Evolutionary conservation across 192 early-diverging fungal species (phyloP), one percentile per base, ranked within the genome.

Genomic region (Coemansia interrupta): DNA sequence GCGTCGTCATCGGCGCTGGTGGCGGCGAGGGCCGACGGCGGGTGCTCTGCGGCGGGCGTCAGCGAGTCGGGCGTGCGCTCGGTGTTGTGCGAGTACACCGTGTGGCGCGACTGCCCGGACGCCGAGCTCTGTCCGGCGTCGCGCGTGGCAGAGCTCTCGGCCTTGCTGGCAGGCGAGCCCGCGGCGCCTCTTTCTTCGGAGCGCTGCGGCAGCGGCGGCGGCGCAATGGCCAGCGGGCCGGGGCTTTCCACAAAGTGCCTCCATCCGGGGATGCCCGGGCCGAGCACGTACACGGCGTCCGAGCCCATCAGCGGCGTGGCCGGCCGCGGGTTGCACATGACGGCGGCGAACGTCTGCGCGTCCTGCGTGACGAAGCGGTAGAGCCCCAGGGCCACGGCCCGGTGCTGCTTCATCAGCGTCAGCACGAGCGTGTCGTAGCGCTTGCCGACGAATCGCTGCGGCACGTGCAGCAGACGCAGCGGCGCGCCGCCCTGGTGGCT

Each of bases 261-360:
- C 75, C 75, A 78, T 2, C 61, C 69, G 0, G 58, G 32, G 15
- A 78, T 72, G 1, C 48, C 41, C 6, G 75, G 75, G 5, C 69
- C 75, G 22, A 78, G 41, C 20, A 78, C 59, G 15, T 78, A 78
- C 18, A 78, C 75, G 1, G 75, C 69, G 29, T 78, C 75, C 0
- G 61, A 47, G 3, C 29, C 18, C 0, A 68, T 38, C 17, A 78
- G 46, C 26, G 61, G 23, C 0, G 58, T 63, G 15, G 54, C 47
- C 5, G 68, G 75, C 23, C 41, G 44, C 13, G 75, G 75, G 15
- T 78, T 78, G 61, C 75, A 78, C 65, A 78, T 61, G 52, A 78
- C 75, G 19, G 55, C 32, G 11, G 75, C 65, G 60, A 78, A 78
- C 3, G 58, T 48, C 51, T 72, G 75, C 3, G 43, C 68, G 14